Evolutionary conservation across 441 rosid species (phyloP).

Genomic region (Populus tomentosa): DNA sequence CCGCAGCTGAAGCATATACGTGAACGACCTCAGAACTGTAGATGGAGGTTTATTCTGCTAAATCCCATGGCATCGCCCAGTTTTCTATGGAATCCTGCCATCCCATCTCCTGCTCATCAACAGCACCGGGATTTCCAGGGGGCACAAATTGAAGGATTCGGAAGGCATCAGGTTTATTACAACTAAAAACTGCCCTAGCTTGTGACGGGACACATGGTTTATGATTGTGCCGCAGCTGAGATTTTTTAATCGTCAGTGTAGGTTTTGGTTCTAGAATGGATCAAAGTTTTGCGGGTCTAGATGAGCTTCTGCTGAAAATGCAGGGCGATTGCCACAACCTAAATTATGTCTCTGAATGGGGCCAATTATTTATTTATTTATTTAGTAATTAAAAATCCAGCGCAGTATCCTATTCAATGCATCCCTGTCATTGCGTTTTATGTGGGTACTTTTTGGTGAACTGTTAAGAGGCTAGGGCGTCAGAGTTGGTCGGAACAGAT

Average conservation of each 20-base stretch:
- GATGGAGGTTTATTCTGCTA: slow-evolving; percentile 8
- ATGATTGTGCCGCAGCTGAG: background rate
- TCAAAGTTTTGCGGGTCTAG: background rate
- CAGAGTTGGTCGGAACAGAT: too few relatives aligned
- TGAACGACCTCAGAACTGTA: background rate
- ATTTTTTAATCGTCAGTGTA: background rate
- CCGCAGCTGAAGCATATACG: slow-evolving; percentile 51
- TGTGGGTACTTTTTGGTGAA: too few relatives aligned
- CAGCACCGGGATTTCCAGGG: background rate
- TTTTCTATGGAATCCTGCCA: slow-evolving; percentile 10
- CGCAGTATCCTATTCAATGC: too few relatives aligned
- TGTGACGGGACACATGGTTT: too few relatives aligned
- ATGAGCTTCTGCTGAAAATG: background rate
- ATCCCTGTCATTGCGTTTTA: too few relatives aligned
- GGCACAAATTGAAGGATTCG: background rate
- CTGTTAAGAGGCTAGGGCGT: too few relatives aligned
- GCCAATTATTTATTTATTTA: too few relatives aligned
- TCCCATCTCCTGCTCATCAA: slow-evolving; percentile 6
- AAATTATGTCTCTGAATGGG: too few relatives aligned
- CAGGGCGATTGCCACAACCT: background rate
- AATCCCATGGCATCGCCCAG: slow-evolving; percentile 9
- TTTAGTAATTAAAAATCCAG: too few relatives aligned
- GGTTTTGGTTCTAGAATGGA: background rate
- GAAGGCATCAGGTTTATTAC: too few relatives aligned
- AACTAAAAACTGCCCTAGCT: too few relatives aligned